Conservation (phyloP, 257 asterid genomes). For the Salvia miltiorrhiza region DNA sequence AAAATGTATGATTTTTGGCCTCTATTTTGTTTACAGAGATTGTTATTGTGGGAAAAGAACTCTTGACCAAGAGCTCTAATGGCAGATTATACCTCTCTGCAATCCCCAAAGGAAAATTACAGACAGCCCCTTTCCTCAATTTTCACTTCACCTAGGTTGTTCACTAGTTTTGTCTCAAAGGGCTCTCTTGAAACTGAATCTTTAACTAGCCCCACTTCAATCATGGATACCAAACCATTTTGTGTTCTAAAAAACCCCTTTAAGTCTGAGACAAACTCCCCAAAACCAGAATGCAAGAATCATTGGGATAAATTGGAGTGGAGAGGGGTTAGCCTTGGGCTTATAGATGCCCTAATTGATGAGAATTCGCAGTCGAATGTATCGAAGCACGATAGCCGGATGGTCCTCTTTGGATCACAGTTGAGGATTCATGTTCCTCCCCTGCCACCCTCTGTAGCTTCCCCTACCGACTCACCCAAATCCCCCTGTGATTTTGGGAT, state of each 20-base stretch:
- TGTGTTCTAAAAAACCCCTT: slow-evolving; percentile 44
- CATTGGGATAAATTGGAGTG: slow-evolving; percentile 46
- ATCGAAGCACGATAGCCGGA: slow-evolving; percentile 34
- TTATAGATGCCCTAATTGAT: slow-evolving; percentile 55
- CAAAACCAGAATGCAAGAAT: slow-evolving; percentile 41
- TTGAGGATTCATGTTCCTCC: slow-evolving; percentile 73
- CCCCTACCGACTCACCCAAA: slow-evolving; percentile 50
- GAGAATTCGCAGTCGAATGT: slow-evolving; percentile 41
- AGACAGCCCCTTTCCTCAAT: slow-evolving; percentile 47
- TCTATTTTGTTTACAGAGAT: slow-evolving; percentile 7
- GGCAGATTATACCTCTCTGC: slow-evolving; percentile 51
- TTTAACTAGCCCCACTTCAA: slow-evolving; percentile 69
- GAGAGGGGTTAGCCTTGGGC: slow-evolving; percentile 53
- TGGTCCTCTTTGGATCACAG: slow-evolving; percentile 76
- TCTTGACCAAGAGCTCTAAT: slow-evolving; percentile 34
- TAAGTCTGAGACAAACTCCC: slow-evolving; percentile 39
- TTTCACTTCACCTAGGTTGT: slow-evolving; percentile 62
- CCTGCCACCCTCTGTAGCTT: slow-evolving; percentile 34
- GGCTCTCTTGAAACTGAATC: slow-evolving; percentile 48
- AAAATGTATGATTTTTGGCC: background rate
- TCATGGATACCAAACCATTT: slow-evolving; percentile 56
- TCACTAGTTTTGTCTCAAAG: slow-evolving; percentile 46
- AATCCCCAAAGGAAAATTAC: slow-evolving; percentile 36
- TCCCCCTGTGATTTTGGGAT: slow-evolving; percentile 76
- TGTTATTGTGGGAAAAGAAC: background rate